Conservation (phyloP, 2,329 filamentous ascomycete species). For the Blastomyces gilchristii region DNA sequence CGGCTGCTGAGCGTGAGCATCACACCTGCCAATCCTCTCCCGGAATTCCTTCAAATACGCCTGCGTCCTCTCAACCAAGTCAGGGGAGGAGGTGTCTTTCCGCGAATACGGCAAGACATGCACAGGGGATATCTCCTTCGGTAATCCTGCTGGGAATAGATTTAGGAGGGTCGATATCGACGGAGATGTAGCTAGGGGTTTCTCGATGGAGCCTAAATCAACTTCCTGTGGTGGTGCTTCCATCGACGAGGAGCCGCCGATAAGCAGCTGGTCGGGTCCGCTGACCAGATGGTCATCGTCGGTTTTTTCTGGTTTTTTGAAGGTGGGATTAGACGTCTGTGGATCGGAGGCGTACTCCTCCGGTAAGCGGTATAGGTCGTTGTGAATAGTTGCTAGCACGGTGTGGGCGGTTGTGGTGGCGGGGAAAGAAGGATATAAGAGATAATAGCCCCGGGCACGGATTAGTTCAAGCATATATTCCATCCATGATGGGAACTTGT, state of each 20-base stretch:
- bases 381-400: conserved; percentile 62
- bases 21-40: conserved; percentile 57
- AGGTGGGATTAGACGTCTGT: neutral
- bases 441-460: conserved; percentile 63
- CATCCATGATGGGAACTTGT: conserved; percentile 62
- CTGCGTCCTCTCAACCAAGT: conserved; percentile 32
- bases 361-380: conserved; percentile 60
- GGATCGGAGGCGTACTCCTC: conserved; percentile 49
- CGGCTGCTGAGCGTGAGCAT: conserved; percentile 25
- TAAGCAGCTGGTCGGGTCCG: conserved; percentile 16
- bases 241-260: neutral
- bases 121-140: conserved; percentile 39
- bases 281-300: conserved; percentile 7
- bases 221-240: neutral
- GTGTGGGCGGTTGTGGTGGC: conserved; percentile 34
- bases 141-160: conserved; percentile 41
- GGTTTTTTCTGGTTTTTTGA: neutral
- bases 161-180: conserved; percentile 39
- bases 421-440: conserved; percentile 61
- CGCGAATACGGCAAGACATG: conserved; percentile 54
- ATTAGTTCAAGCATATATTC: conserved; percentile 70
- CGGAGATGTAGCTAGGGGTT: conserved; percentile 28
- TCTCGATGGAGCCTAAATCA: conserved; percentile 17
- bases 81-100: conserved; percentile 26
- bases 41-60: conserved; percentile 53